A percentile compares a stretch with the other conserved stretches of the same genome.
phyloP scores from a whole-genome alignment of 371 early-diverging fungal genomes.

The Edhazardia aedis region DNA sequence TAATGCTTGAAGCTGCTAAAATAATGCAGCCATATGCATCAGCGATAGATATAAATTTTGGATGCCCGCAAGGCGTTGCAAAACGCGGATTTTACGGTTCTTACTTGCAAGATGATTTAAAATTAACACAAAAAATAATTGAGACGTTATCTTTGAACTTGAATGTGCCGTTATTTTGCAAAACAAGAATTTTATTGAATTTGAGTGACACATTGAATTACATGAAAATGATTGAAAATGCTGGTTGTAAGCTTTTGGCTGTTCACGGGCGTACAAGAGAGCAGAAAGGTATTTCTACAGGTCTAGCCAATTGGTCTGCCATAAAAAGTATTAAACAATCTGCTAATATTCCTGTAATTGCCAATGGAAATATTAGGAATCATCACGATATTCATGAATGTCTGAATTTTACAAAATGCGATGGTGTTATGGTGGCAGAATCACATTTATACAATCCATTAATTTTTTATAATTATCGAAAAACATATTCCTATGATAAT shows the following conservation, averaged over 20 bases:
- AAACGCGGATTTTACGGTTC: constrained; percentile 75
- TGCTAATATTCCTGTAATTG: constrained; percentile 67
- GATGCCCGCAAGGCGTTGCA: constrained; percentile 89
- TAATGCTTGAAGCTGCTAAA: constrained; percentile 58
- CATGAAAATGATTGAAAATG: constrained; percentile 76
- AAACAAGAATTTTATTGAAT: constrained; percentile 74
- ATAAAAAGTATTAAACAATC: constrained; percentile 62
- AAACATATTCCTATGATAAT: too few species aligned
- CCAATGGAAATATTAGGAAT: constrained; percentile 84
- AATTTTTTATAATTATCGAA: too few species aligned
- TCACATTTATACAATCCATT: constrained; percentile 9
- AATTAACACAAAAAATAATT: constrained; percentile 53
- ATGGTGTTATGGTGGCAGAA: constrained; percentile 73
- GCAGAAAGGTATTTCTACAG: constrained; percentile 78
- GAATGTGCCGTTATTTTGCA: constrained; percentile 77
- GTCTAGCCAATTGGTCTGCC: constrained; percentile 83
- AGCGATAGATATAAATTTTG: constrained; percentile 84
- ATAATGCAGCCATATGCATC: constrained; percentile 56
- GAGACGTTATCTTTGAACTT: constrained; percentile 56
- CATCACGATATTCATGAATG: constrained; percentile 63
- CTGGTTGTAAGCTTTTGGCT: constrained; percentile 60
- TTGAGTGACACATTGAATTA: constrained; percentile 71
- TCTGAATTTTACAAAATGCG: constrained; percentile 63
- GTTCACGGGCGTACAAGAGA: constrained; percentile 85
- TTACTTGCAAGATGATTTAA: constrained; percentile 64